These are phyloP conservation scores for Pseudogymnoascus sp. DNA, from an alignment of 2,329 filamentous ascomycete species.

Conservation along the genomic window DNA sequence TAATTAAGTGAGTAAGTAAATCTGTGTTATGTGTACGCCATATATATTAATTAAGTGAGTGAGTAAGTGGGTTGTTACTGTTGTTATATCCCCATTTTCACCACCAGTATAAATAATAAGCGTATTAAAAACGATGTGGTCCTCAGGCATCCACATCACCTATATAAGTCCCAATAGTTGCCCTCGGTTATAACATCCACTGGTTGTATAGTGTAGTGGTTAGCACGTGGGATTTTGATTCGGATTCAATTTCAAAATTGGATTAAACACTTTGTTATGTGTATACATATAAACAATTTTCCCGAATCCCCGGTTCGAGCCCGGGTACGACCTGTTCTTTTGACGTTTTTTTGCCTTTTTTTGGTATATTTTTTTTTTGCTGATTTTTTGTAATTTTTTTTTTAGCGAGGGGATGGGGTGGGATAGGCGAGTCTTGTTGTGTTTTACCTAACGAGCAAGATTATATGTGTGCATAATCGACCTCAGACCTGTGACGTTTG, in stretches of 20 bases:
- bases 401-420: neutral
- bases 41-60: too few relatives aligned
- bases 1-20: too few relatives aligned
- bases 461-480: neutral
- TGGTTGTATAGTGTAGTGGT: conserved; percentile 5
- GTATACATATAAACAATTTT: conserved; percentile 1
- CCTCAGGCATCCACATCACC: too few relatives aligned
- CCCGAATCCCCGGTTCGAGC: conserved; percentile 3
- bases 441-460: too few relatives aligned
- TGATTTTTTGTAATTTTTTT: neutral
- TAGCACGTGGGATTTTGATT: conserved; percentile 5
- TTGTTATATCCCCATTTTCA: too few relatives aligned
- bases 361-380: neutral
- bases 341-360: neutral
- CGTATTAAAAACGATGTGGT: too few relatives aligned
- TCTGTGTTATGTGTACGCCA: too few relatives aligned
- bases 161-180: neutral
- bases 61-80: too few relatives aligned
- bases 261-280: neutral
- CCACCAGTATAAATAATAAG: too few relatives aligned
- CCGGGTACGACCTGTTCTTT: neutral
- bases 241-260: neutral
- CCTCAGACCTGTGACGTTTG: neutral
- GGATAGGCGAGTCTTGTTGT: neutral
- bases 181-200: neutral